Evolutionary conservation across 768 basidiomycete species (phyloP).

Genomic region (Suillus fuscotomentosus): DNA sequence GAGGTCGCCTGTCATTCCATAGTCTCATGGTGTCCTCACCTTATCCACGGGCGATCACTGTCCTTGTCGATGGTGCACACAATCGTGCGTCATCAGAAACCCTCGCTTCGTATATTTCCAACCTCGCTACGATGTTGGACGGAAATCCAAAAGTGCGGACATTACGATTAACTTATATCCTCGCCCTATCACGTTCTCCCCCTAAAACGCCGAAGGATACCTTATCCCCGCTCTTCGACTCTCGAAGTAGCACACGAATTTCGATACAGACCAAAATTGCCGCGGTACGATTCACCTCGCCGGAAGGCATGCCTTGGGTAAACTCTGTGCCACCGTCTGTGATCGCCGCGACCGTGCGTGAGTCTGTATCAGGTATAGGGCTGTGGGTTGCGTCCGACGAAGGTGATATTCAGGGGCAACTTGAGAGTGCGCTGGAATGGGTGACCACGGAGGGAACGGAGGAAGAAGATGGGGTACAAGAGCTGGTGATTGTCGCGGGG

Average conservation of each 20-base stretch:
- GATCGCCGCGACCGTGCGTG: slow-evolving; percentile 44
- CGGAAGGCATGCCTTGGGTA: slow-evolving; percentile 97
- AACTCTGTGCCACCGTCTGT: slow-evolving; percentile 53
- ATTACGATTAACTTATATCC: slow-evolving; percentile 62
- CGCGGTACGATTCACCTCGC: slow-evolving; percentile 63
- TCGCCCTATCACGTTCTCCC: slow-evolving; percentile 84
- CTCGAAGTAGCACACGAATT: slow-evolving; percentile 25
- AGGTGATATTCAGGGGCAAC: slow-evolving; percentile 30
- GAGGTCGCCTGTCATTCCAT: slow-evolving; percentile 80
- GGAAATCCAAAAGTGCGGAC: slow-evolving; percentile 14
- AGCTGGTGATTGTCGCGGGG: slow-evolving; percentile 77
- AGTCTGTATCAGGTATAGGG: slow-evolving; percentile 43
- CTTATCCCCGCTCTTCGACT: slow-evolving; percentile 61
- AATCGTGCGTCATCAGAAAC: slow-evolving; percentile 76
- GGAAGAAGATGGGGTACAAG: slow-evolving; percentile 20
- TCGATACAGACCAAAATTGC: slow-evolving; percentile 47
- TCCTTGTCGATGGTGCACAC: slow-evolving; percentile 93
- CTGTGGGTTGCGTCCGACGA: slow-evolving; percentile 43
- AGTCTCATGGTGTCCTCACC: slow-evolving; percentile 13
- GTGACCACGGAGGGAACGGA: slow-evolving; percentile 13
- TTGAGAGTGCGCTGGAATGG: slow-evolving; percentile 53
- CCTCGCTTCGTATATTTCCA: slow-evolving; percentile 58
- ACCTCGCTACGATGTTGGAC: slow-evolving; percentile 29
- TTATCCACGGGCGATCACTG: slow-evolving; percentile 28
- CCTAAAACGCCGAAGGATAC: slow-evolving; percentile 78